Percentiles rank a stretch among this genome's conserved stretches.
phyloP scores from a whole-genome alignment of 805 yeast species.

The Schwanniomyces pseudopolymorphus region DNA sequence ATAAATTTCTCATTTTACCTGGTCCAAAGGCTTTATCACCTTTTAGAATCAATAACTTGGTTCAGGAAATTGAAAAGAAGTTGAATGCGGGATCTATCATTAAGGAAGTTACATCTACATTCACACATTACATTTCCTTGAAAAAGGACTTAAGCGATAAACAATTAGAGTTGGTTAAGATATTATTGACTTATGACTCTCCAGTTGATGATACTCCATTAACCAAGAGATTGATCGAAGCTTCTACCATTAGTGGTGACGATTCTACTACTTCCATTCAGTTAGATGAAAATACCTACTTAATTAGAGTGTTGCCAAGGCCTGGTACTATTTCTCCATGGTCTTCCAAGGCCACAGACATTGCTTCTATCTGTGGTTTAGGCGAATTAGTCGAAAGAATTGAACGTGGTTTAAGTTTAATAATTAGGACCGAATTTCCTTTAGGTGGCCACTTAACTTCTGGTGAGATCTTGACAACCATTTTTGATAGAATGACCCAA shows the following conservation, averaged over 20 bases:
- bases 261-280: slow-evolving; percentile 11
- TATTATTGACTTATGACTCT: slow-evolving; percentile 72
- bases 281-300: slow-evolving; percentile 46
- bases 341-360: slow-evolving; percentile 98
- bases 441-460: slow-evolving; percentile 51
- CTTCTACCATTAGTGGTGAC: slow-evolving; percentile 26
- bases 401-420: slow-evolving; percentile 84
- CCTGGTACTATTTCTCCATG: slow-evolving; percentile 97
- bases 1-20: slow-evolving; percentile 51
- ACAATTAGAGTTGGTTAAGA: slow-evolving; percentile 50
- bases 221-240: slow-evolving; percentile 37
- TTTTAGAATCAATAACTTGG: slow-evolving; percentile 76
- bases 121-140: slow-evolving; percentile 77
- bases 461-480: slow-evolving; percentile 59
- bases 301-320: slow-evolving; percentile 83
- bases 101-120: slow-evolving; percentile 68
- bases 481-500: slow-evolving; percentile 96
- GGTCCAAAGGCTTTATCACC: slow-evolving; percentile 91
- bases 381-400: slow-evolving; percentile 70
- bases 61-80: slow-evolving; percentile 68
- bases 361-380: slow-evolving; percentile 84
- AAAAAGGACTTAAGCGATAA: slow-evolving; percentile 36
- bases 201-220: slow-evolving; percentile 56
- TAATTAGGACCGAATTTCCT: slow-evolving; percentile 70
- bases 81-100: slow-evolving; percentile 63